Base-by-base conservation (phyloP, 441 rosid genomes). In the Arabidopsis hybrid region DNA sequence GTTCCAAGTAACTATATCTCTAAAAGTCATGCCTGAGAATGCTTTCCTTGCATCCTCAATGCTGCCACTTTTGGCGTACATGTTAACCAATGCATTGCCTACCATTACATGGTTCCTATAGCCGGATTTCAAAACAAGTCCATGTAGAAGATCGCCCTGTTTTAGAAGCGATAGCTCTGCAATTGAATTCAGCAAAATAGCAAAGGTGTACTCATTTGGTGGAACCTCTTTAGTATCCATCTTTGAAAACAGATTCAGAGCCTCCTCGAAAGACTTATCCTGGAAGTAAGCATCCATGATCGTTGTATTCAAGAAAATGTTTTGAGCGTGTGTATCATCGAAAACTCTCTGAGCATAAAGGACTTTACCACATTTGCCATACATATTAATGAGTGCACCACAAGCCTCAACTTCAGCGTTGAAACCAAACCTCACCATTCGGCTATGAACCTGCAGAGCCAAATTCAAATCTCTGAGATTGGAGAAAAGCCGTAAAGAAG, bases 151-250 rank as follows among this genome's bases (percentile, higher is more conserved):
- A 71, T 74, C 73, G 11, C 97, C 98, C 8, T 82, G 75, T 71
- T 82, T 86, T 31, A 85, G 46, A 14, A 85, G 74, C 5, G 91
- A 90, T 47, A 89, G 75, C 17, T 84, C 88, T 35, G 91, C 91
- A 39, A 86, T 50, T 49, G 88, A 86, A 66, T 91, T 89, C 47
- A 91, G 69, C 84, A 81, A 53, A 50, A 89, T 77, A 6, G 87
- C 86, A 61, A 89, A 85, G 13, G 95, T 88, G 77, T 77, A 85
- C 57, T 90, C 93, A 71, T 91, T 90, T n/a, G 93, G 91, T 17
- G 43, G 78, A 70, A 80, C 51, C 43, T 39, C 80, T 52, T 74
- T 82, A 35, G 38, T 46, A 52, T 77, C 72, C 90, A 89, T 88
- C 76, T 77, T 68, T 10, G 79, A 59, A 78, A 85, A 85, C 47